Percentiles rank a stretch among this genome's conserved stretches.
phyloP scores from a whole-genome alignment of 371 early-diverging fungal genomes.

The Coemansia linderi region DNA sequence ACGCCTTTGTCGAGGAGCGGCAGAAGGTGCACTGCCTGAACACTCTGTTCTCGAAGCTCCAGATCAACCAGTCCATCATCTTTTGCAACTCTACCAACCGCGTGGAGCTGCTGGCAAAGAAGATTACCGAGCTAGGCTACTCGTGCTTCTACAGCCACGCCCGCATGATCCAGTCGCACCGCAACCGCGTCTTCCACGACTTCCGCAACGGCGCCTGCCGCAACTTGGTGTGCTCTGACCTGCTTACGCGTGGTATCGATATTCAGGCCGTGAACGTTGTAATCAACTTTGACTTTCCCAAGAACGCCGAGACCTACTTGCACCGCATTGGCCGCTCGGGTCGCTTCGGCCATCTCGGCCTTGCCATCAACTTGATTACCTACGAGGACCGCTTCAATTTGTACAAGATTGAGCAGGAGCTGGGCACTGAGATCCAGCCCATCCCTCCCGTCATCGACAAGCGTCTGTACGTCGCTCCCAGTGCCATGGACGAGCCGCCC shows the following conservation, averaged over 20 bases:
- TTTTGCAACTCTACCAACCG: conserved; percentile 98
- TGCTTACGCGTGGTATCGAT: conserved; percentile 99
- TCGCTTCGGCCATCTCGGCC: conserved; percentile 96
- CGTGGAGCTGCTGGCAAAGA: conserved; percentile 96
- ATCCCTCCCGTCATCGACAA: conserved; percentile 95
- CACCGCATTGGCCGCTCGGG: conserved; percentile 99
- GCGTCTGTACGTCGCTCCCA: conserved; percentile 76
- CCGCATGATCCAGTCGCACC: conserved; percentile 95
- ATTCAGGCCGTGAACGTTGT: conserved; percentile 99
- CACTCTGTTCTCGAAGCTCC: conserved; percentile 96
- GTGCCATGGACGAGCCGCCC: conserved; percentile 55
- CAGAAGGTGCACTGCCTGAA: conserved; percentile 95
- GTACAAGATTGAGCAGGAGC: conserved; percentile 94
- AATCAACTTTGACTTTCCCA: conserved; percentile 99
- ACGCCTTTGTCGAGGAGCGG: conserved; percentile 96
- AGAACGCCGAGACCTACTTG: conserved; percentile 98
- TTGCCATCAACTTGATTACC: conserved; percentile 97
- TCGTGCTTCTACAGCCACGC: conserved; percentile 98
- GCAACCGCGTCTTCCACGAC: conserved; percentile 98
- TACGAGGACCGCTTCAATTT: conserved; percentile 95
- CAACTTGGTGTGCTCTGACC: conserved; percentile 95
- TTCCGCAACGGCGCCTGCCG: conserved; percentile 96
- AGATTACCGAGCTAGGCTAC: conserved; percentile 98
- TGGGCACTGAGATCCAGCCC: conserved; percentile 95
- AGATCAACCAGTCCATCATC: conserved; percentile 99